These are phyloP conservation scores for Aplosporella prunicola DNA, from an alignment of 2,329 filamentous ascomycete species.

Conservation along the genomic window DNA sequence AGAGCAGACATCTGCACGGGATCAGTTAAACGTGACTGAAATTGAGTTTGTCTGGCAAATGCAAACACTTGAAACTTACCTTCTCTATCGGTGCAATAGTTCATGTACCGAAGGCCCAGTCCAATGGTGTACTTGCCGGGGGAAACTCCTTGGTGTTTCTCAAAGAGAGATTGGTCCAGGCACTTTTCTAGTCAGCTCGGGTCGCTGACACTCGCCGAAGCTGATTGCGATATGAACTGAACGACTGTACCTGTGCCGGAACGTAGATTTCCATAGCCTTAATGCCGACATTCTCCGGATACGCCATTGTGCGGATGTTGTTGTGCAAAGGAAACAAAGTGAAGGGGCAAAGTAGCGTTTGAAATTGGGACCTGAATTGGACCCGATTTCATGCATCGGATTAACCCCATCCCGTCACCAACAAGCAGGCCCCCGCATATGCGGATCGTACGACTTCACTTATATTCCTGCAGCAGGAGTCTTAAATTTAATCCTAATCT, in stretches of 20 bases:
- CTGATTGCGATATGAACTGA: no score
- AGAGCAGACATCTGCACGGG: conserved; percentile 49
- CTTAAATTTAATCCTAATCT: no score
- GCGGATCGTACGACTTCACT: no score
- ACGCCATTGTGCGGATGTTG: conserved; percentile 29
- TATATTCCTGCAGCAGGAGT: no score
- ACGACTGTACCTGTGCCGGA: conserved; percentile 45
- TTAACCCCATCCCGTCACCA: no score
- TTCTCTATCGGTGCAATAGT: conserved; percentile 46
- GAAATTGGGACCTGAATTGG: no score
- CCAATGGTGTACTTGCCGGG: conserved; percentile 46
- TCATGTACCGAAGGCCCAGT: conserved; percentile 46
- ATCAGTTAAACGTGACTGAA: no score
- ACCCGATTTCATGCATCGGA: no score
- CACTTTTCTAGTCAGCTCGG: conserved; percentile 73
- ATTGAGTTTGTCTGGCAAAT: conserved; percentile 1
- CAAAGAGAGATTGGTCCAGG: conserved; percentile 44
- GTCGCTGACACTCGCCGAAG: no score
- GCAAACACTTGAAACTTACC: conserved; percentile 23
- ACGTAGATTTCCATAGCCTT: conserved; percentile 48
- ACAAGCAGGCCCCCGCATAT: no score
- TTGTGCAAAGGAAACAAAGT: no score
- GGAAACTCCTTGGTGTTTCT: conserved; percentile 46
- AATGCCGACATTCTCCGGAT: conserved; percentile 43
- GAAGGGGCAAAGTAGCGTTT: no score